phyloP scores from a whole-genome alignment of 176 grass and related monocot species.

The Puya raimondii region DNA sequence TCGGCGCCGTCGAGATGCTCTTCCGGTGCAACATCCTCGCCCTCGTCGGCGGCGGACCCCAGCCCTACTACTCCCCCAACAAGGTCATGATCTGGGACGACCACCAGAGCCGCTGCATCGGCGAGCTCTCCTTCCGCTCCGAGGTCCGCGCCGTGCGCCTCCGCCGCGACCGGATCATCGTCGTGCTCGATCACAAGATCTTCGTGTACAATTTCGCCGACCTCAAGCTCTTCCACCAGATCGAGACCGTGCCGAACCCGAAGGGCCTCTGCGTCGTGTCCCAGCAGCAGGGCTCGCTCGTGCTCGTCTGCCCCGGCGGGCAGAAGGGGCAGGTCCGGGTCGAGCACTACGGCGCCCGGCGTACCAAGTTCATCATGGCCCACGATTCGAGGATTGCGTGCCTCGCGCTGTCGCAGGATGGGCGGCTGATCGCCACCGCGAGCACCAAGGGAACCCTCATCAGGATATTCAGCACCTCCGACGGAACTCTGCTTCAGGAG shows the following conservation, averaged over 20 bases:
- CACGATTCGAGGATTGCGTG: constrained; percentile 87
- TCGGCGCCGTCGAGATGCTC: constrained; percentile 60
- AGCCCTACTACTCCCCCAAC: constrained; percentile 57
- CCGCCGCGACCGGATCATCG: constrained; percentile 79
- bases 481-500: constrained; percentile 88
- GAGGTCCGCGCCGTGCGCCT: constrained; percentile 57
- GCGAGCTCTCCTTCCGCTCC: constrained; percentile 77
- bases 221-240: constrained; percentile 91
- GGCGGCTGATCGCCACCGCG: constrained; percentile 74
- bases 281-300: constrained; percentile 79
- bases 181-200: constrained; percentile 79
- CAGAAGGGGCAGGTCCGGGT: constrained; percentile 96
- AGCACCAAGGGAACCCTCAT: constrained; percentile 90
- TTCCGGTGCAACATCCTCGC: constrained; percentile 89
- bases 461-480: constrained; percentile 68
- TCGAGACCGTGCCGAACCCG: constrained; percentile 82
- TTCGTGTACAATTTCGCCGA: constrained; percentile 94
- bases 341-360: constrained; percentile 73
- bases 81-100: constrained; percentile 97
- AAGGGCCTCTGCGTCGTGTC: constrained; percentile 80
- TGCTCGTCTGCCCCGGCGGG: constrained; percentile 69
- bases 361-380: constrained; percentile 89
- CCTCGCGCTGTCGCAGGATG: constrained; percentile 77
- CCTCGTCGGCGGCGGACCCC: constrained; percentile 55
- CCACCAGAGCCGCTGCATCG: constrained; percentile 90